Conservation (phyloP, 257 asterid species). For the Mentha longifolia region DNA sequence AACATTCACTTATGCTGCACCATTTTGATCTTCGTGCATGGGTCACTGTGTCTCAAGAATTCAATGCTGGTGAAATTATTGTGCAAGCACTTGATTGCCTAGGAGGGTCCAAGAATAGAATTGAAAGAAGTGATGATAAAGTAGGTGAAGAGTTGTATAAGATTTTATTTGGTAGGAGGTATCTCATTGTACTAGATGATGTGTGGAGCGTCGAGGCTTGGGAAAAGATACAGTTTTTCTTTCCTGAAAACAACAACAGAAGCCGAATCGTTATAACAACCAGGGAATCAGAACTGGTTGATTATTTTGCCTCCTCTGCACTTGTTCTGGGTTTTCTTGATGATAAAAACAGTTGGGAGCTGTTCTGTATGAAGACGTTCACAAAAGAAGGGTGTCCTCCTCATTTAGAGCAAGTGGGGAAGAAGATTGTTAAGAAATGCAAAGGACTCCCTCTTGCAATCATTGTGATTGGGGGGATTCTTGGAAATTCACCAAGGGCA, state of each 20-base stretch:
- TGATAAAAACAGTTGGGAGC: slow-evolving; percentile 14
- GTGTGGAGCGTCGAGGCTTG: neutral
- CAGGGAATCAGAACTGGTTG: neutral
- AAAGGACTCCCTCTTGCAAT: slow-evolving; percentile 23
- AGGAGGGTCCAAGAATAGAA: neutral
- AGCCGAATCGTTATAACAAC: slow-evolving; percentile 24
- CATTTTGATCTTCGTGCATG: neutral
- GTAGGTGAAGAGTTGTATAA: neutral
- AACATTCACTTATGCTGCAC: neutral
- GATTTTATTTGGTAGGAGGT: neutral
- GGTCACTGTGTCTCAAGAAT: neutral
- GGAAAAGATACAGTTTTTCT: neutral
- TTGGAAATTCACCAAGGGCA: neutral
- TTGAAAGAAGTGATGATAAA: neutral
- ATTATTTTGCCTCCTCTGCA: too few relatives aligned
- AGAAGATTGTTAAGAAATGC: neutral
- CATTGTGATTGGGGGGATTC: slow-evolving; percentile 19
- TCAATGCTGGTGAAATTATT: neutral
- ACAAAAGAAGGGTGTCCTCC: neutral
- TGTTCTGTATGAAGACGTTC: neutral
- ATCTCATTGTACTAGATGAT: neutral
- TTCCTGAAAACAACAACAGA: neutral
- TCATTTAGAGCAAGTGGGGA: slow-evolving; percentile 1
- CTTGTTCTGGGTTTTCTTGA: neutral
- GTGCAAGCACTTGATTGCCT: slow-evolving; percentile 1